Evolutionary conservation across 2,329 filamentous ascomycete species (phyloP).

Genomic region (Stromatinia cepivora): DNA sequence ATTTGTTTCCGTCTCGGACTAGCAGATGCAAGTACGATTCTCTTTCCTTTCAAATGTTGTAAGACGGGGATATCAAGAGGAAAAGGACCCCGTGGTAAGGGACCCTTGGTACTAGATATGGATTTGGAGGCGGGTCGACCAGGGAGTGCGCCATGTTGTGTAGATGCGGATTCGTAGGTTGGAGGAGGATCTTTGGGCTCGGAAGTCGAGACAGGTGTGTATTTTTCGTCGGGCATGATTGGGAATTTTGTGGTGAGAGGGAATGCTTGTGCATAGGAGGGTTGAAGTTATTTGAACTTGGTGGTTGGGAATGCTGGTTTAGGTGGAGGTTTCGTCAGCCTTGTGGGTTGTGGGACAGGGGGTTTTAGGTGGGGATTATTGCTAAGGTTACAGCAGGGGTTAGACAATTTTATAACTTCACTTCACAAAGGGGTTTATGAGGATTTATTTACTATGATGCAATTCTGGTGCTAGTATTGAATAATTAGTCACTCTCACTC

Average conservation of each 20-base stretch:
- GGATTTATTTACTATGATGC: rapidly evolving
- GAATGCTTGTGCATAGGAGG: not conserved
- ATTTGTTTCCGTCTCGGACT: constrained; percentile 84
- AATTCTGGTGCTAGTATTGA: not conserved
- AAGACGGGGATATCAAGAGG: constrained; percentile 81
- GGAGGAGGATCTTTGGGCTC: constrained; percentile 30
- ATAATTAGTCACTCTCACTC: not conserved
- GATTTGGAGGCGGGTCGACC: constrained; percentile 27
- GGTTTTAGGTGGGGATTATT: constrained; percentile 1
- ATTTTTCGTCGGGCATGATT: constrained; percentile 8
- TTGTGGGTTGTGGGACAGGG: constrained; percentile 6
- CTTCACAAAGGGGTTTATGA: not conserved
- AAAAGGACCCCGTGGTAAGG: constrained; percentile 48
- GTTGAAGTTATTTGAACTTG: not conserved
- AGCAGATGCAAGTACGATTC: constrained; percentile 86
- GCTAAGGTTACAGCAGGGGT: not conserved
- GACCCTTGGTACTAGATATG: constrained; percentile 25
- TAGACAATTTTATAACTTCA: not conserved
- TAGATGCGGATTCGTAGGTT: constrained; percentile 34
- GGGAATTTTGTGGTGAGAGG: too few relatives aligned
- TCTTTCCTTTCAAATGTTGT: constrained; percentile 70
- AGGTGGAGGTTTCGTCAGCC: constrained; percentile 16
- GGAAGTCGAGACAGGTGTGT: not conserved
- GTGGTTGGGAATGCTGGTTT: not conserved
- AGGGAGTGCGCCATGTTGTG: constrained; percentile 34